phyloP scores from a whole-genome alignment of 73 alveolate species.

The Tetrahymena borealis region DNA sequence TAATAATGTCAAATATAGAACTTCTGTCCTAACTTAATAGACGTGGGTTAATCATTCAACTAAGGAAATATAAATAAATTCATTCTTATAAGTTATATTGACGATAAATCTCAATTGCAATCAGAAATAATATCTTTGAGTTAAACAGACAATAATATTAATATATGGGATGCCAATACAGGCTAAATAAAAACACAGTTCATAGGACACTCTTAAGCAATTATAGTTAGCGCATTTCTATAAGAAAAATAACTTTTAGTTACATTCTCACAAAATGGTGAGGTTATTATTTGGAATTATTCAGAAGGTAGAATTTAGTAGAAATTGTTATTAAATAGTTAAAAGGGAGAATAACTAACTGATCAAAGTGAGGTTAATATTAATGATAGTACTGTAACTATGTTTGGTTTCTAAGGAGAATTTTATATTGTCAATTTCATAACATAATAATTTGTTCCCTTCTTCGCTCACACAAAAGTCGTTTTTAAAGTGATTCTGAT shows the following conservation, averaged over 20 bases:
- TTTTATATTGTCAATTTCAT: background rate
- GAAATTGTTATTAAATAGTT: too few relatives aligned
- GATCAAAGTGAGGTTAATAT: background rate
- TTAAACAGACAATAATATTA: background rate
- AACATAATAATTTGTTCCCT: background rate
- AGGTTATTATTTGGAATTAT: background rate
- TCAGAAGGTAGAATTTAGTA: background rate
- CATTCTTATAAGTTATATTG: background rate
- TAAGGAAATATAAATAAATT: background rate
- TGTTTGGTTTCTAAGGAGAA: background rate
- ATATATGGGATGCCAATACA: background rate
- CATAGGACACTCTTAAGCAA: background rate
- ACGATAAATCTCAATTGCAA: background rate
- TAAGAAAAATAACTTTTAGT: background rate
- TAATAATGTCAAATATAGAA: background rate
- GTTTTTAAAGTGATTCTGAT: background rate
- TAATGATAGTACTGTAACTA: background rate
- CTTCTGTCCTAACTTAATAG: background rate
- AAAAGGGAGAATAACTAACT: background rate
- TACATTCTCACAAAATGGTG: background rate
- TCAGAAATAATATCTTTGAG: background rate
- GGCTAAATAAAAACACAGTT: background rate
- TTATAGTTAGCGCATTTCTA: background rate
- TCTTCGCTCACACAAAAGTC: background rate
- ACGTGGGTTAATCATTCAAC: background rate